A percentile compares a stretch with the other conserved stretches of the same genome.
These are phyloP conservation scores for Trichoderma sp. DNA, from an alignment of 2,329 filamentous ascomycete genomes.

Conservation along the genomic window DNA sequence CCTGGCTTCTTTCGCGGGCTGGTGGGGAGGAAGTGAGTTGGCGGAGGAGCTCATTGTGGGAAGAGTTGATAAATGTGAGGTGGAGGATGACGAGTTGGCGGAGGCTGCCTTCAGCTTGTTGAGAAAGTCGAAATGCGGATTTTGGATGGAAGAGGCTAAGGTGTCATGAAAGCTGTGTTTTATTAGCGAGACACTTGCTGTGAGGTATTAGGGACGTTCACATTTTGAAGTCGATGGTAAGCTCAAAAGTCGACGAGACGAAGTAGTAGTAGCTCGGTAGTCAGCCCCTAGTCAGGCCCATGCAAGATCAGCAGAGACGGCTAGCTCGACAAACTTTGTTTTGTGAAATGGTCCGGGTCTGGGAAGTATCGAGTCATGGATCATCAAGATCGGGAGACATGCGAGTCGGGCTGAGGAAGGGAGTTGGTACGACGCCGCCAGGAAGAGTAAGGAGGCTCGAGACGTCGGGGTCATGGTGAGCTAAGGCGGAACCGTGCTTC, in stretches of 20 bases:
- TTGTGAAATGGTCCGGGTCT: background rate
- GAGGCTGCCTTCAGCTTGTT: no score
- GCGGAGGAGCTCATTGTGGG: conserved; percentile 2
- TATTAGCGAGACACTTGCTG: background rate
- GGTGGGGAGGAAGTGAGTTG: background rate
- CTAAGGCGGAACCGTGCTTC: background rate
- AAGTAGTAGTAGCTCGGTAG: background rate
- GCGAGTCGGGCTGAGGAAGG: background rate
- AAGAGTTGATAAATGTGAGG: background rate
- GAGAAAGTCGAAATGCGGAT: background rate
- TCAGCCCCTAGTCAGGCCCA: background rate
- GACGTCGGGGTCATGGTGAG: no score
- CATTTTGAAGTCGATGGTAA: conserved; percentile 10
- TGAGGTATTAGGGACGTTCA: background rate
- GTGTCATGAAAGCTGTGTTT: background rate
- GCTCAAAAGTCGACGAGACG: background rate
- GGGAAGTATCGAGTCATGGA: conserved; percentile 11
- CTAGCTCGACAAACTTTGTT: conserved; percentile 19
- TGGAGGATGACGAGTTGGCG: no score
- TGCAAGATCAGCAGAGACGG: conserved; percentile 2
- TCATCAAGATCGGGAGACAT: background rate
- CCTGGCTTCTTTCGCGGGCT: conserved; percentile 11
- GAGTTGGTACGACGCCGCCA: background rate
- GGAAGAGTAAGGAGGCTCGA: background rate
- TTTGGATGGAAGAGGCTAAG: background rate